A percentile compares a stretch with the other conserved stretches of the same genome.
phyloP scores from a whole-genome alignment of 1,139 yeast genomes.

The Pichia sp. region DNA sequence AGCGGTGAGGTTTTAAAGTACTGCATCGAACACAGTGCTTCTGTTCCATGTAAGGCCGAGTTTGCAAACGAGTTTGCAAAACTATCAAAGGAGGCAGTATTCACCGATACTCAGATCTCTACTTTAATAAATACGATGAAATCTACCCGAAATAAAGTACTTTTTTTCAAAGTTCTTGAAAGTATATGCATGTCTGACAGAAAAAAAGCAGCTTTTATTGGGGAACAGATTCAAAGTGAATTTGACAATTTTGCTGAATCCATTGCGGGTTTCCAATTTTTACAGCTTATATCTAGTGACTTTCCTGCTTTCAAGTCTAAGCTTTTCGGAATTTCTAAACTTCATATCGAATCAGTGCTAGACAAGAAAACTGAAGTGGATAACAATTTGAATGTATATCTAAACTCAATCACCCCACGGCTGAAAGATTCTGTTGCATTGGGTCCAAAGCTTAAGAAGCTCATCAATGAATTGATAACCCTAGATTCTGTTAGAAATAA shows the following conservation, averaged over 20 bases:
- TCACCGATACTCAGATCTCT: slow-evolving; percentile 4
- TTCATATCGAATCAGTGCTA: slow-evolving; percentile 11
- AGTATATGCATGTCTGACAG: neutral
- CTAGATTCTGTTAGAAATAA: slow-evolving; percentile 24
- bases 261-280: slow-evolving; percentile 18
- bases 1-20: slow-evolving; percentile 1
- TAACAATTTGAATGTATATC: slow-evolving; percentile 11
- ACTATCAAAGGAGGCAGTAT: slow-evolving; percentile 1
- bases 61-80: neutral
- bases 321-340: slow-evolving; percentile 13
- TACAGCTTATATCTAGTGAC: slow-evolving; percentile 15
- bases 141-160: neutral
- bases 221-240: neutral
- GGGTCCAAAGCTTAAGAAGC: neutral
- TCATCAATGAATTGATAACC: slow-evolving; percentile 6
- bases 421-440: neutral
- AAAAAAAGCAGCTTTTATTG: neutral
- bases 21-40: neutral
- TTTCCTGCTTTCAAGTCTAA: neutral
- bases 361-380: neutral
- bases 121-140: slow-evolving; percentile 4
- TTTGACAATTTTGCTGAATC: neutral
- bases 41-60: neutral
- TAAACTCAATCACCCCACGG: slow-evolving; percentile 8
- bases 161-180: slow-evolving; percentile 7